Conservation (phyloP, 2,329 filamentous ascomycete genomes). For the Thelonectria blattea region DNA sequence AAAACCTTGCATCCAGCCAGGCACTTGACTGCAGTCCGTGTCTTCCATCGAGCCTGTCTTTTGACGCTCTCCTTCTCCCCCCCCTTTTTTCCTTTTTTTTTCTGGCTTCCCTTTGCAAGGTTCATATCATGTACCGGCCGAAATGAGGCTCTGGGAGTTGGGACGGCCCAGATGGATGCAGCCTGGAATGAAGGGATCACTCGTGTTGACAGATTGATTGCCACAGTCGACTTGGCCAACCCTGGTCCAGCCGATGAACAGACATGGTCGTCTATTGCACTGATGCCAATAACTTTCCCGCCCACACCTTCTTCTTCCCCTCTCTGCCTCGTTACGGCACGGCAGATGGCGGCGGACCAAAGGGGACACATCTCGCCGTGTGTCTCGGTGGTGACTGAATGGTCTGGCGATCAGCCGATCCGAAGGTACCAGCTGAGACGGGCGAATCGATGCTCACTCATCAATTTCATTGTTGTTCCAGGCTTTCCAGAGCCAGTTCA, state of each 20-base stretch:
- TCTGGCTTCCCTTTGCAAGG: neutral
- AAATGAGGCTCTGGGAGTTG: conserved; percentile 9
- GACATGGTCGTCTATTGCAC: neutral
- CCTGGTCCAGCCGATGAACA: conserved; percentile 2
- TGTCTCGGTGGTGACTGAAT: conserved; percentile 33
- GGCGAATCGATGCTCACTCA: conserved; percentile 7
- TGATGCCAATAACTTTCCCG: conserved; percentile 23
- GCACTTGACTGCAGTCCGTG: neutral
- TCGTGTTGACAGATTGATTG: conserved; percentile 16
- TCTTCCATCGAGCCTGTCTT: neutral
- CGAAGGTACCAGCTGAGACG: conserved; percentile 22
- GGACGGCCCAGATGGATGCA: neutral
- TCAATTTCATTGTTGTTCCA: conserved; percentile 2
- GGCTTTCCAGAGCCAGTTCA: neutral
- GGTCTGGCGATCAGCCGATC: conserved; percentile 28
- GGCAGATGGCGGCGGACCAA: conserved; percentile 27
- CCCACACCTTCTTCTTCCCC: conserved; percentile 15
- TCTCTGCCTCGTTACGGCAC: conserved; percentile 13
- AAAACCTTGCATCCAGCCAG: conserved; percentile 1
- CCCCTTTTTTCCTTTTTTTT: neutral
- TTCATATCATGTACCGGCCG: neutral
- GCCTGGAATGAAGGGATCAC: conserved; percentile 4
- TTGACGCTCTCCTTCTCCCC: neutral
- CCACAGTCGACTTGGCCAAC: neutral
- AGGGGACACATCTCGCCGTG: conserved; percentile 6